Base-by-base conservation (phyloP, 2,329 filamentous ascomycete species). In the Claviceps capensis region DNA sequence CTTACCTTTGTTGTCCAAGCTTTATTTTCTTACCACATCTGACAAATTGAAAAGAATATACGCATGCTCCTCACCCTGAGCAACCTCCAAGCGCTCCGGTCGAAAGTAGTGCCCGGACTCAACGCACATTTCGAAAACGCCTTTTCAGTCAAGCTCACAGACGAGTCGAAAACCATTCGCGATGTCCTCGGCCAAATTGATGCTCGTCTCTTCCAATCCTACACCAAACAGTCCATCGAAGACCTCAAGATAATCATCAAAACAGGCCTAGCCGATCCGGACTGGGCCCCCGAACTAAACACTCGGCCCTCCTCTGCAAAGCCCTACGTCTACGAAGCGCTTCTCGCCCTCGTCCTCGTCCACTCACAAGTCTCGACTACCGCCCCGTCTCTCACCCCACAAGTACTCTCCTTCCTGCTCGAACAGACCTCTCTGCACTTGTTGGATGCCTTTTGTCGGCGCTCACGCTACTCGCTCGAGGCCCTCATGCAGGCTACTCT, bases 401-500 rank as follows among this genome's bases (percentile, higher is more conserved):
- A 89, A 57, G 85, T 98, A 4, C 76, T 98, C 13, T 89, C 88
- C 1, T 85, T 91, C 65, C 77, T 97, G 36, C 81, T 97, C 41
- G 89, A 95, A 64, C 81, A 89, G 62, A 78, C 86, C 11, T 91
- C 85, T 11, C 72, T 78, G 5, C 83, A 89, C 55, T 81, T 97
- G n/a, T 81, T 96, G 16, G 78, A 84, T 30, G 83, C 88, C 0
- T 95, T 97, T 74, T 72, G 71, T 74, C 78, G 65, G 38, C 81
- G 84, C 6, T 67, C 74, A 4, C 74, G 73, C 19, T 97, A 93
- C 69, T 78, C 82, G 1, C 81, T 98, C 0, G 75, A 85, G 5
- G 84, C 86, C 6, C 78, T 98, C 49, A 95, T 97, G 83, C 94
- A 98, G 69, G 94, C 94, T 1, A 98, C 93, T 0, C 79, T 98